Evolutionary conservation across 164 flowering plant genomes (phyloP).

Genomic region (Chimonanthus praecox): DNA sequence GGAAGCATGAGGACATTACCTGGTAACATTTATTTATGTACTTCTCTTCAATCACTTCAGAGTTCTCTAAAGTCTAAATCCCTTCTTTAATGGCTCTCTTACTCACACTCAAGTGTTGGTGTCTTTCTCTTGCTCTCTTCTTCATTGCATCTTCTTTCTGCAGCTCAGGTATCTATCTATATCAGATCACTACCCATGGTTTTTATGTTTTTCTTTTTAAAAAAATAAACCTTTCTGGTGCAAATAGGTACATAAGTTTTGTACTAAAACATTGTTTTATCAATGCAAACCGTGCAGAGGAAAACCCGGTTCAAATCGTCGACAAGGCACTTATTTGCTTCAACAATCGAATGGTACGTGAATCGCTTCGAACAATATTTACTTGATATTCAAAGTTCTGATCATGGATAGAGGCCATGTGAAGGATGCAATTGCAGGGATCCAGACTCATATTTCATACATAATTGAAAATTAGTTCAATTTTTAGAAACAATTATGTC

Average conservation of each 20-base stretch:
- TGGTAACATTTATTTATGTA: not conserved
- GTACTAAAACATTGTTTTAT: not conserved
- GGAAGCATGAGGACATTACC: not conserved
- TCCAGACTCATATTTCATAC: too few species aligned
- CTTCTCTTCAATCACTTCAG: not conserved
- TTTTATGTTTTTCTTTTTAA: not conserved
- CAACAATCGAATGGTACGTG: conserved; percentile 53
- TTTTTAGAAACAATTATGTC: too few species aligned
- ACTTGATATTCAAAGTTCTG: not conserved
- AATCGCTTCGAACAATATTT: not conserved
- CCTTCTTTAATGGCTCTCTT: conserved; percentile 36
- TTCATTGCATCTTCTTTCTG: conserved; percentile 16
- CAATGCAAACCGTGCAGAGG: conserved; percentile 10
- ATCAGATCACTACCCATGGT: not conserved
- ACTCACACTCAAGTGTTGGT: conserved; percentile 2
- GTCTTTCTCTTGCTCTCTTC: conserved; percentile 25
- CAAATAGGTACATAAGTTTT: not conserved
- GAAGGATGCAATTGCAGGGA: too few species aligned
- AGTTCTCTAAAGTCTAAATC: not conserved
- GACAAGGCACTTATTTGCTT: conserved; percentile 65
- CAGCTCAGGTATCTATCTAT: conserved; percentile 26
- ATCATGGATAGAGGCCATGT: too few species aligned
- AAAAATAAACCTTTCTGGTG: not conserved
- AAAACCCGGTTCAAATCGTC: conserved; percentile 38
- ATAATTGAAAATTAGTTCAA: too few species aligned